Conservation (phyloP, 192 early-diverging fungal species). For the Funneliformis geosporum region DNA sequence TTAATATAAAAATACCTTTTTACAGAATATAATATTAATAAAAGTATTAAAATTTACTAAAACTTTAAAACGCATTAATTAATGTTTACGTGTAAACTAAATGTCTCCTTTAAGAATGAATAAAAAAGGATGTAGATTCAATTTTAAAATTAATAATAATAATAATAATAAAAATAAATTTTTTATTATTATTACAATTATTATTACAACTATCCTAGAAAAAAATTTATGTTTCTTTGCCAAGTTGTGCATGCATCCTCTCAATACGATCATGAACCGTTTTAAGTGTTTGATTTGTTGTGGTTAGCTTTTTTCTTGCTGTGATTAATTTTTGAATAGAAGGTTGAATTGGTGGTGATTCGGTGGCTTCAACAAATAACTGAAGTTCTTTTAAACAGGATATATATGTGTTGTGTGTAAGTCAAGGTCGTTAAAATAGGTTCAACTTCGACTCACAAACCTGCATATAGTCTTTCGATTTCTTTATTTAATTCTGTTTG, state of each 20-base stretch:
- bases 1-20: too few species aligned
- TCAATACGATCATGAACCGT: conserved; percentile 48
- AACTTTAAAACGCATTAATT: too few species aligned
- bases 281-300: conserved; percentile 49
- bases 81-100: too few species aligned
- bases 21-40: too few species aligned
- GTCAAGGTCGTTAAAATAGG: background rate
- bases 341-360: conserved; percentile 52
- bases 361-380: conserved; percentile 49
- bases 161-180: too few species aligned
- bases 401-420: background rate
- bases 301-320: conserved; percentile 48
- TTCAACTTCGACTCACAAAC: conserved; percentile 30
- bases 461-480: conserved; percentile 58
- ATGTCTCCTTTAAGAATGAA: too few species aligned
- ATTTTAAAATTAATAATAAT: too few species aligned
- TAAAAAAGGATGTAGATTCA: too few species aligned
- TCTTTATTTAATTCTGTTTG: conserved; percentile 58
- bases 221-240: conserved; percentile 12
- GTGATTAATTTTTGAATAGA: conserved; percentile 51
- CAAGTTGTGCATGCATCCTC: conserved; percentile 43
- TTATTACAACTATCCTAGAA: background rate
- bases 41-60: too few species aligned
- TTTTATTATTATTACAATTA: too few species aligned
- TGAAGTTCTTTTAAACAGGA: conserved; percentile 50